Conservation (phyloP, 2,329 filamentous ascomycete species). For the Chaetomium sp. region DNA sequence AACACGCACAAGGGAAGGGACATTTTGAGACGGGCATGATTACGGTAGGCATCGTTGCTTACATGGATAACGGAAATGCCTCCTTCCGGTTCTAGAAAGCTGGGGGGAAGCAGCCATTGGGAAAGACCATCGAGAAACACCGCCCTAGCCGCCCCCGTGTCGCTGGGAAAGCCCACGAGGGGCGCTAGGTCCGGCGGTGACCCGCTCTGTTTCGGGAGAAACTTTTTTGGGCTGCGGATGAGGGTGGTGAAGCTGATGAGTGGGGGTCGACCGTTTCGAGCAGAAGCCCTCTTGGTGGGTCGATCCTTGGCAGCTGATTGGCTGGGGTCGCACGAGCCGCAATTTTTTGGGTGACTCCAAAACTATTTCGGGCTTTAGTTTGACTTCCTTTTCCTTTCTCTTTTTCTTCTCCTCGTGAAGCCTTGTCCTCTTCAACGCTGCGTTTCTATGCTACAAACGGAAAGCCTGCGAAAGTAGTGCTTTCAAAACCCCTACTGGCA, state of each 20-base stretch:
- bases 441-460: conserved; percentile 84
- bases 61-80: not conserved
- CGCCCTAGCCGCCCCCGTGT: not conserved
- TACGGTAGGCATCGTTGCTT: not conserved
- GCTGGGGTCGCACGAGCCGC: conserved; percentile 12
- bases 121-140: not conserved
- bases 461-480: conserved; percentile 39
- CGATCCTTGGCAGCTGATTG: not conserved
- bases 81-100: not conserved
- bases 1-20: too few species aligned
- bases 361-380: conserved; percentile 9
- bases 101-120: not conserved
- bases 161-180: too few species aligned
- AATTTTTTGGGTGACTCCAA: conserved; percentile 19
- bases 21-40: not conserved
- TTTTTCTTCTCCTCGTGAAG: conserved; percentile 29
- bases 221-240: too few species aligned
- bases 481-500: conserved; percentile 44
- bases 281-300: not conserved
- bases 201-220: not conserved
- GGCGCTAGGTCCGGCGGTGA: not conserved
- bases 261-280: conserved; percentile 5
- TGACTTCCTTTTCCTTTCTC: conserved; percentile 32
- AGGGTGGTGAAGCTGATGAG: not conserved
- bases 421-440: conserved; percentile 78